These are phyloP conservation scores for Sporisorium exsertum DNA, from an alignment of 1,284 basidiomycete species.

Conservation along the genomic window DNA sequence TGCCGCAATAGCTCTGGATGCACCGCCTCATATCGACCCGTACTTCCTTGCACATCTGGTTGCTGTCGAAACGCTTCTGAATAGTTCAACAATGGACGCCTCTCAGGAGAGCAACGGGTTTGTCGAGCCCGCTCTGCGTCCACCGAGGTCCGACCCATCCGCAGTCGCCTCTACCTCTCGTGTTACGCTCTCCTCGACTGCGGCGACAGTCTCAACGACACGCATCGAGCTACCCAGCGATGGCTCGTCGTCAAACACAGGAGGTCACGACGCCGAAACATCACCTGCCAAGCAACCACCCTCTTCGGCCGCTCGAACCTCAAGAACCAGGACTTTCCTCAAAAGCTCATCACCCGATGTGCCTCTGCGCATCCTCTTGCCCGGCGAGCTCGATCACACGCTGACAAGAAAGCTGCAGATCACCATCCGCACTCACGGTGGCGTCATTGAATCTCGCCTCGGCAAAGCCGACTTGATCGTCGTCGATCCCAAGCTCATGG, in stretches of 20 bases:
- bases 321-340: conserved; percentile 27
- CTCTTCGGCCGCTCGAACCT: background rate
- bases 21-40: background rate
- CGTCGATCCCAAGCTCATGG: conserved; percentile 16
- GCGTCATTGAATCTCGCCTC: conserved; percentile 30
- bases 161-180: conserved; percentile 16
- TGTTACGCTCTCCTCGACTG: background rate
- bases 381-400: conserved; percentile 12
- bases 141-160: background rate
- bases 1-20: background rate
- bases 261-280: background rate
- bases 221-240: conserved; percentile 7
- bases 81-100: conserved; percentile 2
- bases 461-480: conserved; percentile 40
- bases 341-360: conserved; percentile 24
- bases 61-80: background rate
- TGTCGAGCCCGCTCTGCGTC: conserved; percentile 5
- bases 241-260: background rate
- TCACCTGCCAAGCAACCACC: background rate
- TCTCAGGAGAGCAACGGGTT: conserved; percentile 13
- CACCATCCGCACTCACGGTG: conserved; percentile 31
- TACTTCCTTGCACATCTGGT: background rate
- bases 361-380: conserved; percentile 27
- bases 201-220: background rate
- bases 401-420: conserved; percentile 14